Percentiles rank a stretch among this genome's conserved stretches.
phyloP scores from a whole-genome alignment of 768 basidiomycete species.

The Dioszegia hungarica region DNA sequence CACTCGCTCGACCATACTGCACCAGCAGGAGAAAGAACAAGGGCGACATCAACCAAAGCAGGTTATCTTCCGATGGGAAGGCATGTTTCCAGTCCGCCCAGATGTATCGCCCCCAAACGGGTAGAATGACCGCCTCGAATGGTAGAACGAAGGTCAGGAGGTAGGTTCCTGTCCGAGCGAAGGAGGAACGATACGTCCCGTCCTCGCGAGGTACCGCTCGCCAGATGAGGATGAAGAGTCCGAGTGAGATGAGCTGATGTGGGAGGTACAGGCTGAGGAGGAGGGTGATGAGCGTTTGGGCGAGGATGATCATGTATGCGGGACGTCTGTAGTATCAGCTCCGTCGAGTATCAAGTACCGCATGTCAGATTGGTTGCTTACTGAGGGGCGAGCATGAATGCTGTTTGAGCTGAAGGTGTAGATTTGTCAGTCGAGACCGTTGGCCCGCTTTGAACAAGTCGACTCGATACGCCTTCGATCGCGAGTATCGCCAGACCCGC shows the following conservation, averaged over 20 bases:
- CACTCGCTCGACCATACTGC: neutral
- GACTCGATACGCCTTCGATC: neutral
- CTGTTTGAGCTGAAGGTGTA: too few relatives aligned
- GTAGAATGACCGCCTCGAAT: conserved; percentile 67
- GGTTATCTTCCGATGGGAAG: conserved; percentile 70
- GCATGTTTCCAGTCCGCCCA: conserved; percentile 70
- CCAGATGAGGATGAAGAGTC: neutral
- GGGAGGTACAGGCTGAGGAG: neutral
- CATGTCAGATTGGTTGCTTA: too few relatives aligned
- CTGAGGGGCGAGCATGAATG: too few relatives aligned
- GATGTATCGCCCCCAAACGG: conserved; percentile 84
- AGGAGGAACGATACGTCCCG: conserved; percentile 51
- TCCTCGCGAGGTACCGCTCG: neutral
- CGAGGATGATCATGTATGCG: neutral
- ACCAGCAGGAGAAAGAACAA: conserved; percentile 1
- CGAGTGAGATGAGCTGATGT: conserved; percentile 5
- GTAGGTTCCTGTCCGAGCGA: conserved; percentile 54
- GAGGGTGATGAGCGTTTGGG: neutral
- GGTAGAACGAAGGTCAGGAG: conserved; percentile 74
- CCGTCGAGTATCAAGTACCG: too few relatives aligned
- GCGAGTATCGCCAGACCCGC: neutral
- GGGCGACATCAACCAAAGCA: conserved; percentile 15
- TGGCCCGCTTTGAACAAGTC: too few relatives aligned
- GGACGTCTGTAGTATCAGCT: neutral
- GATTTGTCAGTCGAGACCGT: too few relatives aligned